Base-by-base conservation (phyloP, 2,329 filamentous ascomycete genomes). In the Botrytis fabae region DNA sequence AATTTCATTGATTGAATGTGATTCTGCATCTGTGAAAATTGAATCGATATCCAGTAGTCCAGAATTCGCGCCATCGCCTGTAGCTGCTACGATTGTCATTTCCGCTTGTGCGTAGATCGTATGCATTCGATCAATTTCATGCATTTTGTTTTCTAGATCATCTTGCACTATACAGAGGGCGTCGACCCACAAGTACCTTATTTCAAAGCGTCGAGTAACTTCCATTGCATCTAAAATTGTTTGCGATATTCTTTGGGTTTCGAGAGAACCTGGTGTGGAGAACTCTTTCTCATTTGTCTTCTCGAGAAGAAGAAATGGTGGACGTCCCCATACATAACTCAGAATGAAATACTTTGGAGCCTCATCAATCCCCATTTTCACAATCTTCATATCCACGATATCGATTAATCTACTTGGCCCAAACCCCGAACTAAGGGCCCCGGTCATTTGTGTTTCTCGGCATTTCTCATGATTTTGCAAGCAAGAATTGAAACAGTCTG, bases 131-230 rank as follows among this genome's bases (percentile, higher is more conserved):
- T 70, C 57, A 10, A 70, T 48, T 38, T 75, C 72, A 14, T 38
- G 62, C 32, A 74, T 57, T 62, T 63, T 75, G 28, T 71, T 69
- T 14, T 61, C 57, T 8, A 42, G 35, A 44, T 70, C 69, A 46
- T 75, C 73, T 65, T 77, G 75, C 42, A 76, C 70, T 32, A 77
- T 76, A 46, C 74, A 76, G 10, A 77, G 54, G 6, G 75, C 75
- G 40, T 77, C 74, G 12, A 77, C 75, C 72, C 73, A 76, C 14
- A 77, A 71, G 38, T 70, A 77, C 20, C 61, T 51, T n/a, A 60
- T 25, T 8, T 51, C 54, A 16, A 77, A 65, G 59, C 54, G 59
- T 38, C 65, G 60, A 54, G 72, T 68, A 6, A 75, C 38, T 12
- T 40, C 61, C 16, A 77, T 57, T 2, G 75, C 75, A 51, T 76